These are phyloP conservation scores for Daldinia bambusicola DNA, from an alignment of 495 filamentous ascomycete genomes.

Conservation along the genomic window DNA sequence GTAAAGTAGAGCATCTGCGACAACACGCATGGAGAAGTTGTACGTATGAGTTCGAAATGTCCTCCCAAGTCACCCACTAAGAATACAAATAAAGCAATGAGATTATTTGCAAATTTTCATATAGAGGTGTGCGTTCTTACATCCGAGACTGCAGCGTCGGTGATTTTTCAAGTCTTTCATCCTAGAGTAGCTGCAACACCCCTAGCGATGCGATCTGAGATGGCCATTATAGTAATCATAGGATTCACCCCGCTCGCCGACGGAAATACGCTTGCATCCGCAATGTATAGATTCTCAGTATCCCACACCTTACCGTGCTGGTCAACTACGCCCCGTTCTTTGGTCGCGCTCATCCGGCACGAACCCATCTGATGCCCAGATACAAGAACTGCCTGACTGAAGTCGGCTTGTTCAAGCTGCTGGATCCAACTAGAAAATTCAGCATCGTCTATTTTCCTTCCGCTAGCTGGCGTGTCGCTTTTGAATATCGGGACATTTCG, in stretches of 20 bases:
- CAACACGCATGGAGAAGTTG: no score
- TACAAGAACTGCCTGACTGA: conserved; percentile 56
- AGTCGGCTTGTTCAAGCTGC: conserved; percentile 60
- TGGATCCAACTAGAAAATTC: conserved; percentile 55
- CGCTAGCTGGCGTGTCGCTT: conserved; percentile 46
- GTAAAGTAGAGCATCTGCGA: no score
- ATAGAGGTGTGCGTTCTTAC: background rate
- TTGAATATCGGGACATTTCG: conserved; percentile 67
- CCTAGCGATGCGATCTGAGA: conserved; percentile 63
- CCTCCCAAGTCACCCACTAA: no score
- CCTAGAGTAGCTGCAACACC: background rate
- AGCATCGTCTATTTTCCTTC: conserved; percentile 13
- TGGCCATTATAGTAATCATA: conserved; percentile 85
- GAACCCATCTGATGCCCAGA: conserved; percentile 83
- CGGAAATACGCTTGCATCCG: conserved; percentile 81
- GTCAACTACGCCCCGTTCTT: conserved; percentile 70
- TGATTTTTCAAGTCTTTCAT: background rate
- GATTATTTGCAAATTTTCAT: no score
- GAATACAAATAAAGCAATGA: no score
- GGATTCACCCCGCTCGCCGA: conserved; percentile 83
- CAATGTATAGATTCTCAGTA: conserved; percentile 70
- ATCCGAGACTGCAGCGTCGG: background rate
- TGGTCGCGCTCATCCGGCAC: conserved; percentile 70
- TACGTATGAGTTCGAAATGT: no score
- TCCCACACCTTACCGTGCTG: conserved; percentile 74